Evolutionary conservation across 768 basidiomycete species (phyloP), one percentile per base, ranked within the genome.

Genomic region (Tylopilus subfusipes): DNA sequence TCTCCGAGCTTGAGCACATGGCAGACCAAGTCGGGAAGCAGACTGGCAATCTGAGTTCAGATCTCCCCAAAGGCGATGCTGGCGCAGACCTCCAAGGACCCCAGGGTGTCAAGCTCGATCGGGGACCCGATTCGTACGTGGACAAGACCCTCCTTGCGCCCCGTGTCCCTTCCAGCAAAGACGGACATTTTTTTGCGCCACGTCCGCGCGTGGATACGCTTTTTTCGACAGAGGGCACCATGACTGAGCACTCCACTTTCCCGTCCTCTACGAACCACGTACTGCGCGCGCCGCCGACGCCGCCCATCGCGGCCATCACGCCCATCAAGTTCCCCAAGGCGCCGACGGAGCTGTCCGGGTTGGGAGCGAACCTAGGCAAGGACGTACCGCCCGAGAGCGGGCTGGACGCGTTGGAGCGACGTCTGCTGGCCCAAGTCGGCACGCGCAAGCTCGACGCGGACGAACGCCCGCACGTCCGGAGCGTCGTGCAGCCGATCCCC

Each of bases 1-100:
- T 92, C 8, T 81, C 82, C 54, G 74, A 78, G 56, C 74, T 92
- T 49, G 90, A 92, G 71, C 77, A 79, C 67, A 83, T 93, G 76
- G 89, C 86, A 0, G 85, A 82, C 30, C 79, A 79, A 52, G 83
- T 80, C 1, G 77, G 64, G 18, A 62, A 57, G 49, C 58, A 59
- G 21, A 60, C 57, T 9, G 44, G 53, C 21, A 63, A 74, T 57
- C 60, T 71, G 50, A 69, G 68, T 43, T 55, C 52, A 48, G 61
- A 66, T 58, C 50, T 61, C 14, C 59, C 57, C 3, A 42, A 61
- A 56, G 59, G 58, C 68, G 55, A 61, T 62, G 62, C 55, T 36
- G 53, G 56, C 51, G 58, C 48, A 63, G 55, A 50, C 14, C 45
- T 29, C 29, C 62, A 33, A 46, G 61, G 63, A 50, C 54, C 67